Conservation (phyloP, 2,329 filamentous ascomycete species). For the Rhexocercosporidium sp. region DNA sequence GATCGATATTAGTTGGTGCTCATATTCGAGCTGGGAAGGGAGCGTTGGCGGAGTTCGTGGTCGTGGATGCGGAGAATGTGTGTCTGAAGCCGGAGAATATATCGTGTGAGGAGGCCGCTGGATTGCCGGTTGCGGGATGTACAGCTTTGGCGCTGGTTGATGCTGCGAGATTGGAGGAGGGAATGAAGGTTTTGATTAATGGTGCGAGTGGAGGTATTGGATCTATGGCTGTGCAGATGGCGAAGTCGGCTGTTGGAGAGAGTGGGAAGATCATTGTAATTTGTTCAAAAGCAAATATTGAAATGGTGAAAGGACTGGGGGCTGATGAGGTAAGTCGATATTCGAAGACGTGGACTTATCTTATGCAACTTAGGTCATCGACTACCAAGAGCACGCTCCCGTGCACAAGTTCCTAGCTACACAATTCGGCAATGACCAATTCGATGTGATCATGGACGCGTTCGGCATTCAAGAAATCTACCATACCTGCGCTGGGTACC, state of each 20-base stretch:
- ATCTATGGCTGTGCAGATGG: constrained; percentile 52
- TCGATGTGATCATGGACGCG: constrained; percentile 56
- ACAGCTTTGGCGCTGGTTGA: constrained; percentile 48
- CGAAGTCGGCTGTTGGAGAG: constrained; percentile 44
- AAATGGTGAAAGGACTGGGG: constrained; percentile 52
- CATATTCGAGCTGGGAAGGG: constrained; percentile 45
- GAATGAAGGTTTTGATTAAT: constrained; percentile 53
- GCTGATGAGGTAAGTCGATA: constrained; percentile 50
- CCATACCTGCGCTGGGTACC: constrained; percentile 45
- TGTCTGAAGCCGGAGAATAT: constrained; percentile 42
- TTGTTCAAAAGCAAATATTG: constrained; percentile 53
- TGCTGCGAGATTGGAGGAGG: constrained; percentile 46
- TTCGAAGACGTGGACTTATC: background rate
- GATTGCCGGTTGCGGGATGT: constrained; percentile 47
- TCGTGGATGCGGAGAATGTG: constrained; percentile 44
- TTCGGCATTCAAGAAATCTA: constrained; percentile 55
- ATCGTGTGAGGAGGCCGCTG: constrained; percentile 44
- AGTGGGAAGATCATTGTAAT: constrained; percentile 52
- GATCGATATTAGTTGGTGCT: constrained; percentile 45
- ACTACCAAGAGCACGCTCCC: constrained; percentile 47
- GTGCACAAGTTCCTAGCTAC: constrained; percentile 45
- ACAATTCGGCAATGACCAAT: constrained; percentile 41
- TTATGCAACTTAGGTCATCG: constrained; percentile 44
- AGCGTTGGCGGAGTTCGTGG: constrained; percentile 48
- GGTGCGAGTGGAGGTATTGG: constrained; percentile 59